These are phyloP conservation scores for Phytophthora lateralis DNA, from an alignment of 352 stramenopile genomes.

Conservation along the genomic window DNA sequence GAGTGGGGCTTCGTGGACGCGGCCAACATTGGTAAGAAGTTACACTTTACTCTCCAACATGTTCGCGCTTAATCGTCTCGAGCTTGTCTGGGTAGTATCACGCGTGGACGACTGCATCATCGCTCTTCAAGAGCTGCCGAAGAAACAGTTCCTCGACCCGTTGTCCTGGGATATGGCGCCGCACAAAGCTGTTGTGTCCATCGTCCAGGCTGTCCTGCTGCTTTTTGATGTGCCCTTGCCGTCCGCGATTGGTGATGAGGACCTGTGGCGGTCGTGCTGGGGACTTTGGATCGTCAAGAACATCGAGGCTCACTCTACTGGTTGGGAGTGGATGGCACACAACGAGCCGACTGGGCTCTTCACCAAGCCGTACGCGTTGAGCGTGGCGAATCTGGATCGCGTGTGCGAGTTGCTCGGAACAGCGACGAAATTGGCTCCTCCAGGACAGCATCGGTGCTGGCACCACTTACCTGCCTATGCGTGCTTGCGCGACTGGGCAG, in stretches of 20 bases:
- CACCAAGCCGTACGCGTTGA: constrained; percentile 74
- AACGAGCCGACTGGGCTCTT: constrained; percentile 73
- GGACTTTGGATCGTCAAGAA: constrained; percentile 81
- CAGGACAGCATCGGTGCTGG: constrained; percentile 50
- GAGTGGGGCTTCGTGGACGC: constrained; percentile 63
- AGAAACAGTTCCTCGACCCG: constrained; percentile 67
- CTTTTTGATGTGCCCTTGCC: constrained; percentile 54
- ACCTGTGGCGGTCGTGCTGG: constrained; percentile 56
- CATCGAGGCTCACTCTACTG: constrained; percentile 63
- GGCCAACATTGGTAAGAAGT: constrained; percentile 52
- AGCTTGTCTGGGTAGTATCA: constrained; percentile 37
- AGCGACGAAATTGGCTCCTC: constrained; percentile 19
- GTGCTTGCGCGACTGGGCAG: constrained; percentile 54
- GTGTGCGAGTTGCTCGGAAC: constrained; percentile 39
- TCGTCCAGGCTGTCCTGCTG: constrained; percentile 57
- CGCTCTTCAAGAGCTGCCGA: constrained; percentile 54
- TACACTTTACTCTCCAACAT: not conserved
- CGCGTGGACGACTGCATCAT: constrained; percentile 66
- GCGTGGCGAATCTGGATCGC: constrained; percentile 37
- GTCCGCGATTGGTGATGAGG: constrained; percentile 27
- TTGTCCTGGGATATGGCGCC: constrained; percentile 65
- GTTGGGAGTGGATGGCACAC: constrained; percentile 68
- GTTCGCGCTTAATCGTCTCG: not conserved
- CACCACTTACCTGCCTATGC: constrained; percentile 60
- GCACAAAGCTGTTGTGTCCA: constrained; percentile 47